Base-by-base conservation (phyloP, 2,329 filamentous ascomycete species). In the Cladorrhinum sp. region DNA sequence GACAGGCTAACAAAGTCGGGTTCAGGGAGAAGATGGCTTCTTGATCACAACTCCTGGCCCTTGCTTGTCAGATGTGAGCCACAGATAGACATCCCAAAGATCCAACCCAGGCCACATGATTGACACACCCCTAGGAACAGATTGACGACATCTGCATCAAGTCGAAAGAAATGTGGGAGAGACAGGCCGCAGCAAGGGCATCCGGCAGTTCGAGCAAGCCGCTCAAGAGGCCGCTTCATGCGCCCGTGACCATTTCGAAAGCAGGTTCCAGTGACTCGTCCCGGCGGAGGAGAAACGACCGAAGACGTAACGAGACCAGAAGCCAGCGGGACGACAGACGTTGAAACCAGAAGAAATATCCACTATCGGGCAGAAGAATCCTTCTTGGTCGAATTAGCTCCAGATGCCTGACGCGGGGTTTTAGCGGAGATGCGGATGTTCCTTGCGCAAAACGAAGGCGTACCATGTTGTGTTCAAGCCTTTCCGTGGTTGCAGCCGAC, bases 111-210 rank as follows among this genome's bases (percentile, higher is more conserved):
- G 60, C 67, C 61, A 59, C 60, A 39, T 58, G 52, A 63, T 62
- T 72, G 59, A 71, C 60, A 59, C 33, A 4, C n/a, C 60, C 54
- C 58, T 67, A 86, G 83, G 83, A 85, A 73, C 83, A 86, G 77
- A 86, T 86, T 65, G 82, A 86, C 68, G 83, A 86, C 67, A 84
- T 86, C 59, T 86, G 83, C 71, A 72, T 77, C 63, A 85, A 85
- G 70, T 85, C 83, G 36, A 82, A 78, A 63, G 80, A 84, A 58
- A 74, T 83, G 63, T 86, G 82, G 82, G 81, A 85, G 64, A 79
- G 74, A 65, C 81, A 85, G 70, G 80, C 80, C 16, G 81, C 80
- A 14, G 81, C 81, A 46, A 78, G 78, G 64, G 71, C 75, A 55
- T 74, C 68, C 14, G 76, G 78, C 58, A 76, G 76, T 36, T 73